Conservation (phyloP, 2,329 filamentous ascomycete species). For the Aspergillus ochraceus region DNA sequence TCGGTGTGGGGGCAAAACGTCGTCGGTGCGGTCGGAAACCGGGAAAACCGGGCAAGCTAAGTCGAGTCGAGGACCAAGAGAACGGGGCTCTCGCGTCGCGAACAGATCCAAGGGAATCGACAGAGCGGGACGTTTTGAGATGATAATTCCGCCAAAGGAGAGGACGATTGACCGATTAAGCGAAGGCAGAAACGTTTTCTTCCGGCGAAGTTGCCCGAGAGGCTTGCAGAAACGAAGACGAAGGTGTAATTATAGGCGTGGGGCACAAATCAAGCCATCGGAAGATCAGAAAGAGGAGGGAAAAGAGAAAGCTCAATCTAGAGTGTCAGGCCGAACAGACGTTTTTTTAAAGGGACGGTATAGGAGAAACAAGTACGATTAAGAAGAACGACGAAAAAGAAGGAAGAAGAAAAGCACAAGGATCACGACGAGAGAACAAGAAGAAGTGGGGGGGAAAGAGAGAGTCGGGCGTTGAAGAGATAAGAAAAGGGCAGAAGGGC, state of each 20-base stretch:
- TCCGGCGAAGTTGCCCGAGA: not conserved
- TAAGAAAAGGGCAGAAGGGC: not conserved
- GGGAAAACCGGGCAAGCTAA: not conserved
- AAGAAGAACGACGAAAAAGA: not conserved
- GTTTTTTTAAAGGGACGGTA: not conserved
- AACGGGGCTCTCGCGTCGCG: not conserved
- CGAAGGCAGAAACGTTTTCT: slow-evolving; percentile 6
- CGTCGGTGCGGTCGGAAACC: slow-evolving; percentile 2
- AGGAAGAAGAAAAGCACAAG: not conserved
- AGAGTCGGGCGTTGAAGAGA: not conserved
- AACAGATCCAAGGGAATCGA: not conserved
- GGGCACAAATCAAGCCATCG: slow-evolving; percentile 5
- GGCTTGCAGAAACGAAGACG: not conserved
- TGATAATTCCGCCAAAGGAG: not conserved
- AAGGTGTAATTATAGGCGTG: slow-evolving; percentile 5
- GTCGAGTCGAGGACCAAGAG: not conserved
- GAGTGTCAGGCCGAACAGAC: not conserved
- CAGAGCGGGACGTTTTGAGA: not conserved
- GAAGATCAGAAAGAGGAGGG: not conserved
- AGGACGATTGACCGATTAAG: not conserved
- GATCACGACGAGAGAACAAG: not conserved
- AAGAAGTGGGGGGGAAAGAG: not conserved
- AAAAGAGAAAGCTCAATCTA: not conserved
- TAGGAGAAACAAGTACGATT: too few relatives aligned
- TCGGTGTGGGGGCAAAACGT: not conserved